Base-by-base conservation (phyloP, 208 protist species). In the Trypanosoma brucei region DNA sequence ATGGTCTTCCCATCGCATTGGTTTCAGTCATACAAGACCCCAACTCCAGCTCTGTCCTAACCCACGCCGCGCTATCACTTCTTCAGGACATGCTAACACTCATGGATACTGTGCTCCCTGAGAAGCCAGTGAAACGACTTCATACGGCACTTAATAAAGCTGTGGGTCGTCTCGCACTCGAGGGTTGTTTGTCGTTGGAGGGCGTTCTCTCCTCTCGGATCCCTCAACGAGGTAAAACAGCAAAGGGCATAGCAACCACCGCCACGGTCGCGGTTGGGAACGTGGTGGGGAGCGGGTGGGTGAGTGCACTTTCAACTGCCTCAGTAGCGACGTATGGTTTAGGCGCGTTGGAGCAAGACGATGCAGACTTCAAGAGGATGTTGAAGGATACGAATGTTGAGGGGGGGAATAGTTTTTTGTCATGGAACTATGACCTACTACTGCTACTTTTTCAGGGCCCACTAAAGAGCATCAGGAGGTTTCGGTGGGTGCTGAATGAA, bases 41-140 rank as follows among this genome's bases (percentile, higher is more conserved):
- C n/a, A 63, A 65, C 39, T 73, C 70, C 39, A 84, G 79, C 54
- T 79, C 72, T 49, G 48, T 75, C 53, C 65, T 84, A n/a, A 72
- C 81, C 31, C 53, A 77, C 4, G 68, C 78, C n/a, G 83, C 84
- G 9, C 80, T 73, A 46, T 77, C 68, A 14, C 78, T 95, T 39
- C 70, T 95, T 53, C 90, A 95, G 62, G 81, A 93, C 62, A 36
- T 95, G 3, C 80, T 92, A 34, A 79, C 91, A 54, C 77, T 95
- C 14, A 92, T 93, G 86, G 90, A 95, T 67, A 95, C 84, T 0
- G 74, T 93, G 44, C 78, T 95, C 59, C 84, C 90, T 34, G 74
- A 78, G 65, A 69, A 65, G 48, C 86, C 83, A n/a, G 86, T 91
- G 8, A 72, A 76, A 59, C 58, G 76, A 35, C 62, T 95, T 53